Evolutionary conservation across 495 filamentous ascomycete genomes (phyloP).

Genomic region (Neurospora africana): DNA sequence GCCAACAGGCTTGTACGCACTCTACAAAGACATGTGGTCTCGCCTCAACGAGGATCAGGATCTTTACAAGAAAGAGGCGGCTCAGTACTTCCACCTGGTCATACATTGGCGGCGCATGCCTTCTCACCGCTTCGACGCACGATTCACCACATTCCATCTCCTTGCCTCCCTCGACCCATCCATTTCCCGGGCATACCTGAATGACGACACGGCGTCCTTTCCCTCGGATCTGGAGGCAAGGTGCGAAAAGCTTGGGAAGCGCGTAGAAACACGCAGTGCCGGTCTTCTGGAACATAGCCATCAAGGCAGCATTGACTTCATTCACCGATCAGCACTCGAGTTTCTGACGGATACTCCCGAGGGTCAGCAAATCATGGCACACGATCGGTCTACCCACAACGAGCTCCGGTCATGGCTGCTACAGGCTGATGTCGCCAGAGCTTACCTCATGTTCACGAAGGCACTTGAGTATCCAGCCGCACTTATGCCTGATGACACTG

Average conservation of each 20-base stretch:
- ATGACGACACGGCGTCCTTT: neutral
- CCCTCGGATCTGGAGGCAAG: neutral
- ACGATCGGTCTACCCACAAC: neutral
- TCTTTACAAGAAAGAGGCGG: no score
- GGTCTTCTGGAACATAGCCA: slow-evolving; percentile 4
- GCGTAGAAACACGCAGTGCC: slow-evolving; percentile 7
- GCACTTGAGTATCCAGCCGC: neutral
- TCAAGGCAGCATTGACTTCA: slow-evolving; percentile 3
- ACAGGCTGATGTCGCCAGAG: neutral
- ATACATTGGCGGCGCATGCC: neutral
- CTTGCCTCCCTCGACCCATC: neutral
- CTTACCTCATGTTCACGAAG: neutral
- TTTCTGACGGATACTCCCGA: slow-evolving; percentile 4
- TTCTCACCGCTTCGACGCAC: neutral
- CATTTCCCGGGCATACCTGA: neutral
- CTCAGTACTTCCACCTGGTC: neutral
- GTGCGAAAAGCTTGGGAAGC: neutral
- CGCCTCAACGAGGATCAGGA: no score
- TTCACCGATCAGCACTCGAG: slow-evolving; percentile 12
- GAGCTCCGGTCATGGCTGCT: neutral
- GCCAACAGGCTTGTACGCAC: no score
- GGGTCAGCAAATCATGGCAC: slow-evolving; percentile 2
- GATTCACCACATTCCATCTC: slow-evolving; percentile 1
- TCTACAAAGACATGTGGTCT: no score
- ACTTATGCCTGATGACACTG: no score